Evolutionary conservation across 1,139 yeast genomes (phyloP), one percentile per base, ranked within the genome.

Genomic region (Geotrichum phurueaensis): DNA sequence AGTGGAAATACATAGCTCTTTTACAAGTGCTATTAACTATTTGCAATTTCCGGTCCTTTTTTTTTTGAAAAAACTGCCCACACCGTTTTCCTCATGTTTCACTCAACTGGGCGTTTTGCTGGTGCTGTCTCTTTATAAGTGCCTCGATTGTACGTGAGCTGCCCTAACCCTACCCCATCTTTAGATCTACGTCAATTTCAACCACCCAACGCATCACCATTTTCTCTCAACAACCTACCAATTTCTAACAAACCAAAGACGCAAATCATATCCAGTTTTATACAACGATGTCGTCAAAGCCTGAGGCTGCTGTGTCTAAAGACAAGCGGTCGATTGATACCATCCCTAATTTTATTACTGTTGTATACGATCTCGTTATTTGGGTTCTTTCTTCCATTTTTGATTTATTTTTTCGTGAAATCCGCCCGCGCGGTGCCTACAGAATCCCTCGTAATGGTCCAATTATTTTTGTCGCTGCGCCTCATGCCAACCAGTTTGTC

Each of bases 401-500:
- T 65, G 78, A 79, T 64, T 76, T 82, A 63, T 94, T 94, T 77
- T 94, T 94, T 75, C 78, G 98, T 65, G 97, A 92, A 70, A 88
- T 92, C 65, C 80, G 92, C 63, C 87, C 97, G 3, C 80, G 99
- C 64, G 97, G 97, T 2, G 95, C 97, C 0, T 92, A 86, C 76
- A 80, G 92, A 60, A 82, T 94, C 61, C 98, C 99, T 2, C 79
- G 82, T 51, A 72, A 80, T 12, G 97, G 97, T 0, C 96, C 98
- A 0, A 85, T 91, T 25, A 91, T 94, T 61, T 89, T 94, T 70
- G 98, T 94, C 53, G 98, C 95, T 1, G 99, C 97, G 9, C 98
- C 98, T 9, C 99, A 92, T 76, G 96, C 97, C 45, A 94, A 92
- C 74, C 99, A 92, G 73, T 94, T 94, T 69, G 95, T 92, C 48